Conservation (phyloP, 164 flowering plant genomes). For the Dillenia turbinata region DNA sequence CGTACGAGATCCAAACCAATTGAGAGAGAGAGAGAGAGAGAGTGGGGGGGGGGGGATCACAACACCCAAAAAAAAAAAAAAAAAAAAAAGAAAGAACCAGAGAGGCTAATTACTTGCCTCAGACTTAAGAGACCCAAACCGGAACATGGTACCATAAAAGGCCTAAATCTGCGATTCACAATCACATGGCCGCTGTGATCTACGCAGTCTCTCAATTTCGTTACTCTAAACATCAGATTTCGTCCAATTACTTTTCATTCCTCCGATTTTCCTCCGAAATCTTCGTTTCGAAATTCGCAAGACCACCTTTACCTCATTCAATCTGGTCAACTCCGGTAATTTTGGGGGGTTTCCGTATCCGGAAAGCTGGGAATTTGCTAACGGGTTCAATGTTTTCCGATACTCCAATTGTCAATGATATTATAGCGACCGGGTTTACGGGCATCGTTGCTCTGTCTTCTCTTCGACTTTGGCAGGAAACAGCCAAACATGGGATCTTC, state of each 20-base stretch:
- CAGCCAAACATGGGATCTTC: conserved; percentile 56
- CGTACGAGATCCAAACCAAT: no score
- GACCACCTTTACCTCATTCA: neutral
- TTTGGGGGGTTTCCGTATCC: neutral
- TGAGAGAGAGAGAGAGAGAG: no score
- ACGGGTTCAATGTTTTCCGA: conserved; percentile 26
- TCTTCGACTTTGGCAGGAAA: conserved; percentile 55
- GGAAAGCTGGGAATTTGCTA: conserved; percentile 3
- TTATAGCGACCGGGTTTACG: conserved; percentile 33
- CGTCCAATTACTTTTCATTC: neutral
- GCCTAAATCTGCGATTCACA: no score
- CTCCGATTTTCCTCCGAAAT: neutral
- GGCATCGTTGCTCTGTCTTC: conserved; percentile 40
- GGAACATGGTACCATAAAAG: no score
- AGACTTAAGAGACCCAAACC: no score
- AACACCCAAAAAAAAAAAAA: no score
- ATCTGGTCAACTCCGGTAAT: neutral
- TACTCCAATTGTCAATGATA: conserved; percentile 38
- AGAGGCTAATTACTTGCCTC: no score
- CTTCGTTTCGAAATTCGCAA: neutral
- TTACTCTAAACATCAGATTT: neutral
- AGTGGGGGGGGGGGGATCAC: no score
- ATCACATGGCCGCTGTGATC: no score
- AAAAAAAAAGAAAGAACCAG: no score
- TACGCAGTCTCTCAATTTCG: neutral